Base-by-base conservation (phyloP, 2,329 filamentous ascomycete genomes). In the Fusarium humuli region DNA sequence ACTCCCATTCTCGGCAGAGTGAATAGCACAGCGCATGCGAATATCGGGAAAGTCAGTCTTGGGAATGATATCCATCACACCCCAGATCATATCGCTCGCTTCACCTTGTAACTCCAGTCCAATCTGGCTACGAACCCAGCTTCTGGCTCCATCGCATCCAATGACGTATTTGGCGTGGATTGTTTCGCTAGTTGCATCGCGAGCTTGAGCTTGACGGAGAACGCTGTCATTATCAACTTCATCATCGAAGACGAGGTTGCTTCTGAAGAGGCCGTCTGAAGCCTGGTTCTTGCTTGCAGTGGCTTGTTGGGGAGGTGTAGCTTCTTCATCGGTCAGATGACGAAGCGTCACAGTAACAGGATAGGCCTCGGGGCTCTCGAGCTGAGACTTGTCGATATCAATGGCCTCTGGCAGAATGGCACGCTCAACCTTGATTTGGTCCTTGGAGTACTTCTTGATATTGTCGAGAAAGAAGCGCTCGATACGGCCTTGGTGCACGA, bases 11-110 rank as follows among this genome's bases (percentile, higher is more conserved):
- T 87, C 84, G 59, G 92, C 87, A 2, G 88, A 90, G 68, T 90
- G 90, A 11, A 92, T 84, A 0, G 91, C 85, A 0, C 90, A 90
- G 79, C 93, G 93, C 77, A 88, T 91, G 89, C 90, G 92, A 42
- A 93, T 86, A 71, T 93, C 91, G 2, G 91, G 91, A 70, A 93
- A 93, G 75, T 92, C 85, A 5, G 91, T 93, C 40, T 91, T 87
- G 7, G 93, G 80, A 73, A 89, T 87, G 69, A 90, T 91, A 75
- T 93, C 91, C 6, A 93, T 80, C 2, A 93, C 91, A 52, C 90
- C 91, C 91, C 91, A 93, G 14, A 87, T 82, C 22, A 84, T 82
- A 5, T 83, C 79, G 57, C 85, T 83, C 7, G 89, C 87, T 70
- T 84, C 78, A 44, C 84, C 83, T 29, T 90, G 84, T 4, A 88